phyloP scores from a whole-genome alignment of 192 early-diverging fungal species.

The Coemansia umbellata region DNA sequence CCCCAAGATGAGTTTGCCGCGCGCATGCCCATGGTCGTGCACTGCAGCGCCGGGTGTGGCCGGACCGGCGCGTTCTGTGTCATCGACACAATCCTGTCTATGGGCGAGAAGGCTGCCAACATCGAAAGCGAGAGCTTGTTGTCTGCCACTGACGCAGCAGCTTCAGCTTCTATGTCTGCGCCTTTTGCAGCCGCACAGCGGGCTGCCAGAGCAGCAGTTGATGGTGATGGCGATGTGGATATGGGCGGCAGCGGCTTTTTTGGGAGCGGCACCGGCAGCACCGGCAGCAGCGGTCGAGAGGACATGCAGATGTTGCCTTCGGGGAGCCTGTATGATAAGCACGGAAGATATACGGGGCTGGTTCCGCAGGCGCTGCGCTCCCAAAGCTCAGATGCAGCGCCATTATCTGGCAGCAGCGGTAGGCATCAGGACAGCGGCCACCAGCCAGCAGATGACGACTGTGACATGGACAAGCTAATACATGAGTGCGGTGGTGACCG shows the following conservation, averaged over 20 bases:
- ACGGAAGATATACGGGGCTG: constrained; percentile 18
- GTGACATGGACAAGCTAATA: background rate
- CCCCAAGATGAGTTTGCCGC: background rate
- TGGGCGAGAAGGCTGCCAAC: constrained; percentile 2
- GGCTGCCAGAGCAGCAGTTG: background rate
- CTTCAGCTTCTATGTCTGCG: background rate
- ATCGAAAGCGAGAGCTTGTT: constrained; percentile 3
- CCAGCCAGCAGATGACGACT: constrained; percentile 2
- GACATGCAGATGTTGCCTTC: background rate
- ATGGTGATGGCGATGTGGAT: constrained; percentile 17
- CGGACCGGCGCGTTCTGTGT: constrained; percentile 82
- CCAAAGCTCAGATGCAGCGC: constrained; percentile 9
- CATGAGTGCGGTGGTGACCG: background rate
- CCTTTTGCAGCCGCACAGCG: background rate
- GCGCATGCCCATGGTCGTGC: constrained; percentile 65
- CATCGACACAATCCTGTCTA: constrained; percentile 53
- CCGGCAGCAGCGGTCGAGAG: background rate
- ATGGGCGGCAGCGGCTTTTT: constrained; percentile 6
- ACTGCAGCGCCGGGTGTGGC: constrained; percentile 86
- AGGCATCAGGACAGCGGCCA: background rate
- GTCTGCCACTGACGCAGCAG: background rate
- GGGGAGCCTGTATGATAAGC: background rate
- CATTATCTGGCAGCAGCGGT: background rate
- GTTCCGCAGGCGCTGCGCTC: constrained; percentile 40
- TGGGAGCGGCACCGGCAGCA: background rate